Evolutionary conservation across 2,329 filamentous ascomycete species (phyloP).

Genomic region (Graphiopsis chlorocephala): DNA sequence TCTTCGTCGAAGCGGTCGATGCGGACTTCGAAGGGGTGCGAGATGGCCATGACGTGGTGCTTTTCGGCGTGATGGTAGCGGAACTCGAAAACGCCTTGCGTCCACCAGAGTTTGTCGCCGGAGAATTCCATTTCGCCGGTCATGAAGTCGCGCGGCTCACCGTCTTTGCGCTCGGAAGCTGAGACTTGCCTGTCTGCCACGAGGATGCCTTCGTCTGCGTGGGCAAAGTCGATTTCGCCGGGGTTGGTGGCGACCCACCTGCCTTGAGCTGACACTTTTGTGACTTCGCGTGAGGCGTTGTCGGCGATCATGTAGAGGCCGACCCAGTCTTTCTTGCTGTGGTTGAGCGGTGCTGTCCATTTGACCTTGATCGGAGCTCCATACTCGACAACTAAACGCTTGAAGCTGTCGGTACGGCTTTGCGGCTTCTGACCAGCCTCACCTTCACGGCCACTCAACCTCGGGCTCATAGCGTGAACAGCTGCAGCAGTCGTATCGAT

Average conservation of each 20-base stretch:
- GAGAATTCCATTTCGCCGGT: conserved; percentile 82
- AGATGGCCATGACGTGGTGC: conserved; percentile 92
- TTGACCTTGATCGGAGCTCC: conserved; percentile 84
- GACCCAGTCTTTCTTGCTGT: conserved; percentile 91
- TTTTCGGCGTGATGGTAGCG: conserved; percentile 92
- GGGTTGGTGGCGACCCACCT: conserved; percentile 82
- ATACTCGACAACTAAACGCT: conserved; percentile 80
- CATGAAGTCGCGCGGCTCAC: conserved; percentile 58
- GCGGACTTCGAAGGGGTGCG: conserved; percentile 85
- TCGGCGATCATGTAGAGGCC: conserved; percentile 95
- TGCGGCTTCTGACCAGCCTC: conserved; percentile 66
- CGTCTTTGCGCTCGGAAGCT: conserved; percentile 43
- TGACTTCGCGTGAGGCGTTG: conserved; percentile 80
- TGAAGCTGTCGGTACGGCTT: conserved; percentile 58
- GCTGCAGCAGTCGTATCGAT: conserved; percentile 62
- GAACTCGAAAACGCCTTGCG: conserved; percentile 92
- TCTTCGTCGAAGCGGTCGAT: conserved; percentile 74
- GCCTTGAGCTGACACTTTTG: conserved; percentile 79
- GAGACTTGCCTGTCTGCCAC: conserved; percentile 61
- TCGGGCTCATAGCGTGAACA: conserved; percentile 14
- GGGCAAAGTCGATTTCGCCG: conserved; percentile 71
- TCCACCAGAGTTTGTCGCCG: conserved; percentile 97
- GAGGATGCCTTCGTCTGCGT: conserved; percentile 73
- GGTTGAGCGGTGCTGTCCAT: conserved; percentile 85
- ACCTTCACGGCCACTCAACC: conserved; percentile 63